Base-by-base conservation (phyloP, 2,329 filamentous ascomycete species). In the Xylaria arbuscula region DNA sequence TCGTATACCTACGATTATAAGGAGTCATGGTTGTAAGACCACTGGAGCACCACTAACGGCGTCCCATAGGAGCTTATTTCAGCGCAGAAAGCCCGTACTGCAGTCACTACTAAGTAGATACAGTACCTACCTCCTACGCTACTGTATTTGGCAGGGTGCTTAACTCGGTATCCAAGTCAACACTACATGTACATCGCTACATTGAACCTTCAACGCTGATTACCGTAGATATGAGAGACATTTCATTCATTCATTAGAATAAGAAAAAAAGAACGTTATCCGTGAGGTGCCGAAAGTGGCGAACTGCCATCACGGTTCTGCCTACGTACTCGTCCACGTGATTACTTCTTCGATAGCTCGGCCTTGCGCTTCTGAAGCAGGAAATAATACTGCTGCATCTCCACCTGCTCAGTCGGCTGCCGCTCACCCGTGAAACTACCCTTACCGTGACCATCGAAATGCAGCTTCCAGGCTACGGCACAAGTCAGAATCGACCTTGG, bases 371-470 rank as follows among this genome's bases (percentile, higher is more conserved):
- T 78, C 73, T 80, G 74, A 1, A 81, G 68, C 34, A 75, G 38
- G 56, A 75, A 77, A 59, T 81, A 81, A 19, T 81, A 81, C 67
- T 79, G 68, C 34, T 80, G 78, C 65, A 81, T 56, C 24, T 69
- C 67, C 54, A 67, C 40, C 48, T 13, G 22, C 58, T 69, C 60
- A 4, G 69, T 71, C 7, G 77, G 73, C 45, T 70, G 66, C 15
- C 74, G 76, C 8, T 80, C 75, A 0, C 79, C 80, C 62, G 78
- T 69, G 58, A 74, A 82, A 10, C 32, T 73, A 5, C 77, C 81
- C 72, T 75, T 75, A 54, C 78, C 81, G 38, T 79, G 78, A 0
- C 80, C 80, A 24, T 81, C 78, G 70, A 82, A 82, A 66, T 82
- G 81, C 48, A 82, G 71, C 60, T 79, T 80, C 78, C 78, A 80